phyloP scores from a whole-genome alignment of 345 rosid species.

The Pugionium cornutum region DNA sequence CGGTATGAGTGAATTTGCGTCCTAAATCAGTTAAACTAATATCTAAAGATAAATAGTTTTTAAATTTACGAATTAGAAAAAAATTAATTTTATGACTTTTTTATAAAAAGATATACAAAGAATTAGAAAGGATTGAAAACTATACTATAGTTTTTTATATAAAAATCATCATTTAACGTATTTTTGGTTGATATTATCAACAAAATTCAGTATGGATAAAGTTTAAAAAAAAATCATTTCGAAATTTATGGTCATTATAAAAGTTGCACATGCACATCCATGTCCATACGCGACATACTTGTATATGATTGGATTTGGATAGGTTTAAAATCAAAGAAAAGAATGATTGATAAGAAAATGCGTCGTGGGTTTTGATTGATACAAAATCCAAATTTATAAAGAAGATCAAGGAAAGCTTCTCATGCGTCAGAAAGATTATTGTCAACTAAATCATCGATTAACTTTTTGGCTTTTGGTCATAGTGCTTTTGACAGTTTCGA shows the following conservation, averaged over 20 bases:
- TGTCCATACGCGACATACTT: background rate
- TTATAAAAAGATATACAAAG: no score
- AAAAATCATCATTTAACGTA: no score
- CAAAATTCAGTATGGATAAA: no score
- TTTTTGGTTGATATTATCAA: no score
- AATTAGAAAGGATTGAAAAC: no score
- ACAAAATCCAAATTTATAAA: conserved; percentile 21
- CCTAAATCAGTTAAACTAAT: no score
- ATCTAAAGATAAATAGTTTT: no score
- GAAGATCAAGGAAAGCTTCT: background rate
- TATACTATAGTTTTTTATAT: no score
- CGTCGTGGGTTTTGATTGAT: conserved; percentile 26
- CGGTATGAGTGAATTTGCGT: no score
- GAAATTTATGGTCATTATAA: background rate
- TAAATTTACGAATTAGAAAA: no score
- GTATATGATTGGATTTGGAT: conserved; percentile 32
- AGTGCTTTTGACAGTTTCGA: conserved; percentile 30
- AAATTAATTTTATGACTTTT: no score
- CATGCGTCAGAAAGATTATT: conserved; percentile 25
- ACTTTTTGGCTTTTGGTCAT: conserved; percentile 25
- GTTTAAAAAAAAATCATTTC: no score
- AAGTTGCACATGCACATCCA: conserved; percentile 24
- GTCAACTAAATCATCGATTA: conserved; percentile 32
- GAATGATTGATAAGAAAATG: conserved; percentile 27
- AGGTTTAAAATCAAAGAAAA: conserved; percentile 15